Evolutionary conservation across 495 filamentous ascomycete species (phyloP).

Genomic region (Podospora sp.): DNA sequence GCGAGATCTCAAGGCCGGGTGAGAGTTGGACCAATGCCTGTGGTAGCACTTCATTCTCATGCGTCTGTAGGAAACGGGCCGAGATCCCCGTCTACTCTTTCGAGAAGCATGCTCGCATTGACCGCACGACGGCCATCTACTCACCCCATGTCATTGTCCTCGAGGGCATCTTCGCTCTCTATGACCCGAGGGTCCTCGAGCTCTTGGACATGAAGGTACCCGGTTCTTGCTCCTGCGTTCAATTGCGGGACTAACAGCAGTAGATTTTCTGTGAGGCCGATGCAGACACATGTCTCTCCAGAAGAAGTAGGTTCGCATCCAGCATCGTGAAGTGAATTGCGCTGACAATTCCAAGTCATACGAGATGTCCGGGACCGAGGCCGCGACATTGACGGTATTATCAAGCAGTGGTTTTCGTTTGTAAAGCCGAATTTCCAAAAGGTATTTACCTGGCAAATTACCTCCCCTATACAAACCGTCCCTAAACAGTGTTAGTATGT

Average conservation of each 20-base stretch:
- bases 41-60: background rate
- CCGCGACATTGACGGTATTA: constrained; percentile 87
- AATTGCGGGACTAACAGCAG: background rate
- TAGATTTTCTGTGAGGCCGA: constrained; percentile 96
- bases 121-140: constrained; percentile 83
- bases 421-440: constrained; percentile 94
- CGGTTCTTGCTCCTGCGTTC: background rate
- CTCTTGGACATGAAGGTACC: constrained; percentile 86
- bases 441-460: constrained; percentile 34
- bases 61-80: constrained; percentile 70
- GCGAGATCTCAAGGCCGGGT: constrained; percentile 88
- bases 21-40: constrained; percentile 30
- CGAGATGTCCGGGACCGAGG: constrained; percentile 85
- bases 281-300: constrained; percentile 87
- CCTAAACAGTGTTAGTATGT: constrained; percentile 60
- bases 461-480: background rate
- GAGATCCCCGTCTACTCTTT: constrained; percentile 97
- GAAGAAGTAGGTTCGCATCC: constrained; percentile 68
- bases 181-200: constrained; percentile 83
- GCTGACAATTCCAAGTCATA: constrained; percentile 56
- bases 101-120: constrained; percentile 79
- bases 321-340: background rate
- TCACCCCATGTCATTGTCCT: constrained; percentile 94
- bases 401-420: constrained; percentile 96
- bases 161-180: constrained; percentile 93